Percentiles rank a stretch among this genome's conserved stretches.
phyloP scores from a whole-genome alignment of 441 rosid genomes.

The Erodium moschatum region DNA sequence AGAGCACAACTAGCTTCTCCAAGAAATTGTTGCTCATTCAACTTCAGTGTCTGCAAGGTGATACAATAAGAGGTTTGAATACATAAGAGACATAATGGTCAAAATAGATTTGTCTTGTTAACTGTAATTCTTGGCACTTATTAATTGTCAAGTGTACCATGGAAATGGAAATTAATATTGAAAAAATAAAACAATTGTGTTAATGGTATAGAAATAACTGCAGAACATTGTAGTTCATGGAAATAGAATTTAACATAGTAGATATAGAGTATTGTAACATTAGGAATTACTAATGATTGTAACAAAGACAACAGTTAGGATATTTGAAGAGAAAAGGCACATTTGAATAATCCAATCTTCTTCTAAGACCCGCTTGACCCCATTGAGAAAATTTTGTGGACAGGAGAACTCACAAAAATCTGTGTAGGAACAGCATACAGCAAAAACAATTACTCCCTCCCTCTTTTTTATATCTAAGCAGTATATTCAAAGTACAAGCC shows the following conservation, averaged over 20 bases:
- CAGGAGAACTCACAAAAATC: background rate
- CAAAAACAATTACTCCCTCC: too few relatives aligned
- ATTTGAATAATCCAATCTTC: background rate
- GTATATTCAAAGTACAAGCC: background rate
- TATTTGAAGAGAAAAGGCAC: background rate
- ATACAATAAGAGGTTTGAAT: conserved; percentile 11
- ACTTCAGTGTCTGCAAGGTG: conserved; percentile 45
- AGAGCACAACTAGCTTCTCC: conserved; percentile 74
- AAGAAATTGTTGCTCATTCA: conserved; percentile 64
- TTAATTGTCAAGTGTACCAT: background rate
- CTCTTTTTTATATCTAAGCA: background rate
- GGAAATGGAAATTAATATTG: background rate
- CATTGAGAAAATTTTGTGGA: background rate
- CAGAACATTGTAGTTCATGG: background rate
- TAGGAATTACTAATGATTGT: background rate
- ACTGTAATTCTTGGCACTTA: background rate
- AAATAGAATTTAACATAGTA: background rate
- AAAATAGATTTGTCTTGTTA: background rate
- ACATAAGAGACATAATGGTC: background rate
- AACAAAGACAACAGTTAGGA: background rate
- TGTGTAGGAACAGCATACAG: too few relatives aligned
- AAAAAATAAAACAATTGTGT: background rate
- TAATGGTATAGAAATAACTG: too few relatives aligned
- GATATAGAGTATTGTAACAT: background rate
- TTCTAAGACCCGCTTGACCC: background rate